Base-by-base conservation (phyloP, 1,139 yeast species). In the Saccharomyces hybrid region DNA sequence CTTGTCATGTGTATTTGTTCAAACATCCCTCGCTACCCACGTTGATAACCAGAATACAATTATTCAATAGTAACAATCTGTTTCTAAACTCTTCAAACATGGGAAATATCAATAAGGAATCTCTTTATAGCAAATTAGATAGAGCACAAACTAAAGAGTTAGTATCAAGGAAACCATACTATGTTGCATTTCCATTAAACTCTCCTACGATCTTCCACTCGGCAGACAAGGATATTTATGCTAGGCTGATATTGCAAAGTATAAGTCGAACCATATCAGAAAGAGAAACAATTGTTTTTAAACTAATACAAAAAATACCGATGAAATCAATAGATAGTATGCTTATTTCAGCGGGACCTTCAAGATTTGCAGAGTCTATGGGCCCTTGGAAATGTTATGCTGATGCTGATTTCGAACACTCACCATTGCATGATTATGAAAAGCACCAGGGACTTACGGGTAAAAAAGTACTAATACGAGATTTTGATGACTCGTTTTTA, bases 321-420 rank as follows among this genome's bases (percentile, higher is more conserved):
- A 74, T 84, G 2, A 71, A 77, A 50, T 80, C 85, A 1, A 50
- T 73, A 29, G 66, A 68, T 14, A 62, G 67, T 2, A 62, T 71
- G 8, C 63, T 65, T 46, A 74, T 82, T 1, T 64, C 83, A 11
- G 77, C 80, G 55, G 91, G 91, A 3, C 76, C 76, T 34, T 80
- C 88, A 0, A 72, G 90, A 53, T 80, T 79, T 61, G 75, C 83
- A 0, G 72, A 77, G 47, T 76, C 88, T 27, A 65, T 83, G 55
- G 93, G 90, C 0, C 75, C 80, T 4, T 87, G 95, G 95, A 67
- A 80, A 0, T 78, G 83, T 0, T 87, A 86, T 66, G 90, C 93
- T 0, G 82, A 83, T 61, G 82, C 81, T 1, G 71, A 74, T 0
- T 80, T 82, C 1, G 95, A 87, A 66, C 73, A 77, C 24, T 75